These are phyloP conservation scores for Populus hybrid DNA, from an alignment of 441 rosid species.

Conservation along the genomic window DNA sequence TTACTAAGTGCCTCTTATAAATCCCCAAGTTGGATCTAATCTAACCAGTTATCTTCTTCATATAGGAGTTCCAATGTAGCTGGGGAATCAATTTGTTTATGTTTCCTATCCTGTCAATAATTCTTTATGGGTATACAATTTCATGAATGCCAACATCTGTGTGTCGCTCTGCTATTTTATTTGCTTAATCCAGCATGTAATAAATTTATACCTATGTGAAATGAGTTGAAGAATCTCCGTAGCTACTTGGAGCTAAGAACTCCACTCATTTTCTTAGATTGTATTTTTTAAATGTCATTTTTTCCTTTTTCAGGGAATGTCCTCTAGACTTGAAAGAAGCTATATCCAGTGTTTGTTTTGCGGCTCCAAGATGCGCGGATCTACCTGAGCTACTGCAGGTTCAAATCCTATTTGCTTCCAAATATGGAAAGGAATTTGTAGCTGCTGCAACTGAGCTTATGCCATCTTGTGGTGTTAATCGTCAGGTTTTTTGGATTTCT, in stretches of 20 bases:
- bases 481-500: conserved; percentile 53
- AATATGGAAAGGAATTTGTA: conserved; percentile 85
- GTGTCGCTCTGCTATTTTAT: not conserved
- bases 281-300: conserved; percentile 6
- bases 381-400: conserved; percentile 87
- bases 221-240: not conserved
- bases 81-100: not conserved
- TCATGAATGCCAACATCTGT: not conserved
- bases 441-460: conserved; percentile 86
- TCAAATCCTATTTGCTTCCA: conserved; percentile 70
- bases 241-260: not conserved
- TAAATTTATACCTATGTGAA: not conserved
- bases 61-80: not conserved
- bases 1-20: not conserved
- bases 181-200: not conserved
- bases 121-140: not conserved
- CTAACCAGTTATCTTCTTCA: not conserved
- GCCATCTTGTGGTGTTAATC: conserved; percentile 92
- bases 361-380: conserved; percentile 98
- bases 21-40: not conserved
- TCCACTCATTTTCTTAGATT: not conserved
- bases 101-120: not conserved
- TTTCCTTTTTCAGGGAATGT: conserved; percentile 63
- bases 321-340: conserved; percentile 96
- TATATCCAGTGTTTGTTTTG: conserved; percentile 88